phyloP scores from a whole-genome alignment of 2,329 filamentous ascomycete species.

The Diplocarpon rosae region DNA sequence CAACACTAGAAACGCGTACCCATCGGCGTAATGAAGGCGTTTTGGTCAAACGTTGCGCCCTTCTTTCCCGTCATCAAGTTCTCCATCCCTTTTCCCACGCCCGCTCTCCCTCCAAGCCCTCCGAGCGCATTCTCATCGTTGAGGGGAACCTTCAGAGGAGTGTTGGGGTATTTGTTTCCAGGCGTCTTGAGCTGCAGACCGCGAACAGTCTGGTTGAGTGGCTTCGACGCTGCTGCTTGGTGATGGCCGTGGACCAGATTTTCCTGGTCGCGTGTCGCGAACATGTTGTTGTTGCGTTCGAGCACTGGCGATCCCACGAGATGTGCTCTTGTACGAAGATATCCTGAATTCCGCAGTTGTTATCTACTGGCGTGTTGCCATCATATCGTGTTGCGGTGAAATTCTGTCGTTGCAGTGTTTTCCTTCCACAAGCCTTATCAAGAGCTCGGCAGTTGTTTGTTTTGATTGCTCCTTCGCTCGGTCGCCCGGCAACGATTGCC shows the following conservation, averaged over 20 bases:
- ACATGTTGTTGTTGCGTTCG: conserved; percentile 40
- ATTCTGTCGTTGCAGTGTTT: not conserved
- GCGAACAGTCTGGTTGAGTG: conserved; percentile 53
- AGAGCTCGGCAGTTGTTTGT: conserved; percentile 1
- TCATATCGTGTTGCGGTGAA: conserved; percentile 5
- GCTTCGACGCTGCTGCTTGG: conserved; percentile 58
- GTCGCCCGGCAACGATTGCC: conserved; percentile 2
- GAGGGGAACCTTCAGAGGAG: conserved; percentile 63
- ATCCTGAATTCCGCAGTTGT: no score
- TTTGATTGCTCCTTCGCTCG: conserved; percentile 1
- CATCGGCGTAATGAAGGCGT: conserved; percentile 67
- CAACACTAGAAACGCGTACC: conserved; percentile 41
- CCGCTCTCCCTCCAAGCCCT: conserved; percentile 46
- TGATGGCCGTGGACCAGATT: conserved; percentile 72
- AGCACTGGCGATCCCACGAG: not conserved
- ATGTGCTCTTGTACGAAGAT: no score
- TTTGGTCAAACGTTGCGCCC: conserved; percentile 41
- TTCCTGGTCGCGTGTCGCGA: conserved; percentile 75
- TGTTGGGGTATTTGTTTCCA: conserved; percentile 65
- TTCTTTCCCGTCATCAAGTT: conserved; percentile 44
- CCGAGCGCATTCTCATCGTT: conserved; percentile 76
- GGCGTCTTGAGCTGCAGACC: conserved; percentile 66
- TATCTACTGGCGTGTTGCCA: not conserved
- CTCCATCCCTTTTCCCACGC: conserved; percentile 44
- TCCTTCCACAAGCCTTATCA: not conserved